A percentile compares a stretch with the other conserved stretches of the same genome.
Conservation (phyloP, 129 eudicot genomes). For the Saposhnikovia divaricata region DNA sequence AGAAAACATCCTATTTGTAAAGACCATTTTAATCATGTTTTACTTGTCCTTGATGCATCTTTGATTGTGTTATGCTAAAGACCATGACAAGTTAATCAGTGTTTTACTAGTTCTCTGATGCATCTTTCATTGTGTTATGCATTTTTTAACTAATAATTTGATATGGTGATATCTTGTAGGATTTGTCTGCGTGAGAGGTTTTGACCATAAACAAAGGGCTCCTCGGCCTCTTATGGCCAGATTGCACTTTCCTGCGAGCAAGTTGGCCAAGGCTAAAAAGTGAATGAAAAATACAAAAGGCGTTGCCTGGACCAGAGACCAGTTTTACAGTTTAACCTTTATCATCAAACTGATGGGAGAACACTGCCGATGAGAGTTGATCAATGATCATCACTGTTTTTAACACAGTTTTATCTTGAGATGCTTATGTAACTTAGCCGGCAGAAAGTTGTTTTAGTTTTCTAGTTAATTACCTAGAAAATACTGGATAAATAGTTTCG, state of each 20-base stretch:
- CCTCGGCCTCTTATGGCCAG: constrained; percentile 82
- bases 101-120: neutral
- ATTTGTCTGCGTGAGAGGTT: constrained; percentile 87
- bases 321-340: constrained; percentile 14
- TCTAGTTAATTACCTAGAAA: neutral
- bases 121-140: neutral
- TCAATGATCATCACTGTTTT: constrained; percentile 37
- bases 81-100: neutral
- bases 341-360: constrained; percentile 2
- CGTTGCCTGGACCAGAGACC: constrained; percentile 21
- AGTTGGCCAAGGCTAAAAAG: constrained; percentile 43
- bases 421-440: constrained; percentile 21
- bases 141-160: constrained; percentile 8
- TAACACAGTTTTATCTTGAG: constrained; percentile 26
- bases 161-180: constrained; percentile 34
- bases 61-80: neutral
- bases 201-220: constrained; percentile 53
- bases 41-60: neutral
- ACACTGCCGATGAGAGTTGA: constrained; percentile 16
- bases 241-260: constrained; percentile 77
- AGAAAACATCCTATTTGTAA: neutral
- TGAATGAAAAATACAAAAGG: constrained; percentile 33
- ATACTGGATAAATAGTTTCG: constrained; percentile 12
- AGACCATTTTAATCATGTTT: neutral
- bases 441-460: constrained; percentile 22